These are phyloP conservation scores for Phytophthora podocarpi DNA, from an alignment of 352 stramenopile genomes.

Conservation along the genomic window DNA sequence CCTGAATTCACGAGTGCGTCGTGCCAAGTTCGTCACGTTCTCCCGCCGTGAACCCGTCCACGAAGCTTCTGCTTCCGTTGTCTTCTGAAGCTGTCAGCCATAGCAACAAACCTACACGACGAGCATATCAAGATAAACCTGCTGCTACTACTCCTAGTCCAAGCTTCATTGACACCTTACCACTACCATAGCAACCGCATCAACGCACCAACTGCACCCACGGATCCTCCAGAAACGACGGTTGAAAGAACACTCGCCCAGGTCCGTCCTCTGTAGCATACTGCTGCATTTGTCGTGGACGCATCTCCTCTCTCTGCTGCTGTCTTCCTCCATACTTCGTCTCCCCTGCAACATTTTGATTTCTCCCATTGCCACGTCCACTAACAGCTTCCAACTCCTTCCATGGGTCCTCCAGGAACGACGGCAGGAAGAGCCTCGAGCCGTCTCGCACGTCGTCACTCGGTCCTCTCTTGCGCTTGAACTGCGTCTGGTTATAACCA, in stretches of 20 bases:
- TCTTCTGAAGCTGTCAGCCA: conserved; percentile 12
- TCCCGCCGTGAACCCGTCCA: conserved; percentile 28
- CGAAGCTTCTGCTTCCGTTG: conserved; percentile 30
- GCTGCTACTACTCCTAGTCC: background rate
- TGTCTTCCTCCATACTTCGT: conserved; percentile 1
- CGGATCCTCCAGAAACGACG: conserved; percentile 70
- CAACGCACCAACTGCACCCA: conserved; percentile 38
- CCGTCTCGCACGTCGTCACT: conserved; percentile 50
- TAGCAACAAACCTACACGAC: background rate
- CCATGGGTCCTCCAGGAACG: conserved; percentile 76
- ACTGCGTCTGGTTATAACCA: conserved; percentile 20
- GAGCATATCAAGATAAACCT: background rate
- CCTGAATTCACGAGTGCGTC: conserved; percentile 43
- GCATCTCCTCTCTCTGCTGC: conserved; percentile 23
- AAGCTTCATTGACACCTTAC: conserved; percentile 11
- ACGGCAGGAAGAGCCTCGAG: conserved; percentile 67
- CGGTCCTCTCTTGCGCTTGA: conserved; percentile 54
- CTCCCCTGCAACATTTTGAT: background rate
- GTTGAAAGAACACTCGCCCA: conserved; percentile 71
- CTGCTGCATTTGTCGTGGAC: conserved; percentile 17
- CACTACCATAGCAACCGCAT: background rate
- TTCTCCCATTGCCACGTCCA: background rate
- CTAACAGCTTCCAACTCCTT: conserved; percentile 31
- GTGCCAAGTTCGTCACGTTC: conserved; percentile 52
- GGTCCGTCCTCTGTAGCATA: conserved; percentile 16